Conservation (phyloP, 768 basidiomycete species). For the Hemileccinum impolitum region DNA sequence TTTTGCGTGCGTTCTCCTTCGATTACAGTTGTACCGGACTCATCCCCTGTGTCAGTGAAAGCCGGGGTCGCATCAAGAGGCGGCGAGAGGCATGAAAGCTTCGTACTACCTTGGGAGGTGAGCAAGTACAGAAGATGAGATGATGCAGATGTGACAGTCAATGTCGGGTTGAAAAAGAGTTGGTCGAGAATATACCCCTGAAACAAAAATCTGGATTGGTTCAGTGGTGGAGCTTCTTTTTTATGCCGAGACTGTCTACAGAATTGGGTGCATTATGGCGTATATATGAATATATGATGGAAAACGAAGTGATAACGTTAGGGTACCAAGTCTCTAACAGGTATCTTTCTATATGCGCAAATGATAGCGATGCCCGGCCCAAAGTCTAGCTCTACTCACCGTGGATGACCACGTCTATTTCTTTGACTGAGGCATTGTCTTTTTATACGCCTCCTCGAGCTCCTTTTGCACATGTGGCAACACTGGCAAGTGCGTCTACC, state of each 20-base stretch:
- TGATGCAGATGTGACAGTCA: too few species aligned
- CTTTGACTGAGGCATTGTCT: constrained; percentile 66
- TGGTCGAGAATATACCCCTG: too few species aligned
- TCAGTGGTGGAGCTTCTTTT: too few species aligned
- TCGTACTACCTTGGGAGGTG: too few species aligned
- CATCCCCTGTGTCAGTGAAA: constrained; percentile 35
- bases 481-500: constrained; percentile 75
- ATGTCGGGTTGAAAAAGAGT: too few species aligned
- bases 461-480: constrained; percentile 85
- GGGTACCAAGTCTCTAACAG: too few species aligned
- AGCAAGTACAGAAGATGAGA: too few species aligned
- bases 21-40: neutral
- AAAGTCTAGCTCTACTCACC: neutral
- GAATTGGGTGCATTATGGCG: too few species aligned
- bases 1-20: constrained; percentile 51
- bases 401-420: constrained; percentile 47
- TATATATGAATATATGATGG: too few species aligned
- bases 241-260: too few species aligned
- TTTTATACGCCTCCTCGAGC: constrained; percentile 81
- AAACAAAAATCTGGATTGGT: too few species aligned
- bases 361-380: constrained; percentile 4
- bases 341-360: constrained; percentile 20
- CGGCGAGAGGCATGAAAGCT: constrained; percentile 35
- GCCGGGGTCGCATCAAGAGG: constrained; percentile 47
- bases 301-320: too few species aligned